Base-by-base conservation (phyloP, 345 rosid species). In the Syzygium grande region DNA sequence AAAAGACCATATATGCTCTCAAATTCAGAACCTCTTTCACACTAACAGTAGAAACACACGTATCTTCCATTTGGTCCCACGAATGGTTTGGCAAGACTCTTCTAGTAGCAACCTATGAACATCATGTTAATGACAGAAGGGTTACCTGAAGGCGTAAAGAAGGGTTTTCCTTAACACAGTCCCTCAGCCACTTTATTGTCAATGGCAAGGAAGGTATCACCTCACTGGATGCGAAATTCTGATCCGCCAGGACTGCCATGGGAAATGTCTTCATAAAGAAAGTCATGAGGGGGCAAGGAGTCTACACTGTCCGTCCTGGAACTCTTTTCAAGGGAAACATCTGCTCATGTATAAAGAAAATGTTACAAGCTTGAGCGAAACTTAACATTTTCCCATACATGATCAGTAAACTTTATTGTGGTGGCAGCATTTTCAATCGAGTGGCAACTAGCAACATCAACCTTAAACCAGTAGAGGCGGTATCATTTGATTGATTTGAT, bases 121-220 rank as follows among this genome's bases (percentile, higher is more conserved):
- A 34, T 22, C 38, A 14, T 19, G n/a, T 46, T 5, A 12, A 41
- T 19, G 10, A 46, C 63, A 65, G 52, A 53, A 21, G 21, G 19
- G 46, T 89, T 90, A 95, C 98, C 96, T 96, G 95, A 88, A 96
- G 88, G 85, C 92, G 89, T n/a, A 95, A 59, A 5, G 95, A 92
- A 84, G 96, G 98, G 85, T 96, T 96, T 84, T 92, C 89, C 88
- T 90, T 89, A 51, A 92, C 96, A 55, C 96, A 93, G 88, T 93
- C 94, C 90, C 94, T 94, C 88, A 94, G 61, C 98, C 98, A 95
- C 87, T 94, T 94, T 85, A 96, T 95, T 68, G 98, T 91, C 94
- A 92, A 79, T 46, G 97, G 98, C 88, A 96, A 89, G 19, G 98
- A 93, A 87, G 98, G 93, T 88, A 96, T 91, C 22, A 96, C 97